phyloP scores from a whole-genome alignment of 2,329 filamentous ascomycete species.

The Trichoderma citrinoviride region DNA sequence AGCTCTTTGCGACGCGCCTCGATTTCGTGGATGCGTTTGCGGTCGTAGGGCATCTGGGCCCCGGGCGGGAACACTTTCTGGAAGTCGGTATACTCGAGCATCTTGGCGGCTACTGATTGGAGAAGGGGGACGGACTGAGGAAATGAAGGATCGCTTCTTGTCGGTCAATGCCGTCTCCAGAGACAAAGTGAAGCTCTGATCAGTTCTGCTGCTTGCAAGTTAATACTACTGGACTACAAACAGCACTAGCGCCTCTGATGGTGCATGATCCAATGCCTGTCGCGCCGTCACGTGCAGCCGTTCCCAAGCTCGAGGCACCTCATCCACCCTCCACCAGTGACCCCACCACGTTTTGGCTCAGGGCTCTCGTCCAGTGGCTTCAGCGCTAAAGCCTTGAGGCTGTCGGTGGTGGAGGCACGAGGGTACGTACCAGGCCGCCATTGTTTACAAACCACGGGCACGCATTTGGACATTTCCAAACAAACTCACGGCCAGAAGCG shows the following conservation, averaged over 20 bases:
- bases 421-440: conserved; percentile 17
- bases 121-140: neutral
- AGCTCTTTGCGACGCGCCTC: conserved; percentile 64
- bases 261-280: neutral
- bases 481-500: conserved; percentile 28
- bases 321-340: too few species aligned
- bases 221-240: too few species aligned
- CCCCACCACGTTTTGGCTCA: neutral
- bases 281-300: conserved; percentile 27
- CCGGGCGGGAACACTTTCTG: conserved; percentile 64
- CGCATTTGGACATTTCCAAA: conserved; percentile 41
- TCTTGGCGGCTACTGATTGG: conserved; percentile 30
- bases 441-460: conserved; percentile 41
- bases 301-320: conserved; percentile 3
- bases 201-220: too few species aligned
- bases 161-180: too few species aligned
- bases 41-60: conserved; percentile 60
- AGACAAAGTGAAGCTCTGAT: too few species aligned
- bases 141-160: neutral
- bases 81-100: conserved; percentile 66
- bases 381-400: conserved; percentile 1
- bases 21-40: conserved; percentile 60
- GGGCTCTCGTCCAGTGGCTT: neutral
- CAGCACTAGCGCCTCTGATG: too few species aligned
- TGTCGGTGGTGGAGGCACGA: conserved; percentile 5